phyloP scores from a whole-genome alignment of 129 eudicot species.

The Gnaphalium uliginosum region DNA sequence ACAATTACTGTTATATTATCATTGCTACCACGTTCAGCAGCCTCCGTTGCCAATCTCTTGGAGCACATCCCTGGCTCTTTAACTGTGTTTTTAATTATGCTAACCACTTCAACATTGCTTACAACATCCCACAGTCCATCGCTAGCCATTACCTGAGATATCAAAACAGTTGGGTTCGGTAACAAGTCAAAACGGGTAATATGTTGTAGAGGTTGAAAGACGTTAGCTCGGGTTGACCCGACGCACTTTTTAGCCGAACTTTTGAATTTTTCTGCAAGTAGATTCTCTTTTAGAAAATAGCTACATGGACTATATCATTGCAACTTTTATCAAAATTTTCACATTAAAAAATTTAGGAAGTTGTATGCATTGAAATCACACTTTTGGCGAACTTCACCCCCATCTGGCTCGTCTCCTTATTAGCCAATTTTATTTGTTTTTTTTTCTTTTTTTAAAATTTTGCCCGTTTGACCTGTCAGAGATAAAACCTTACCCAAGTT shows the following conservation, averaged over 20 bases:
- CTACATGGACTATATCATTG: neutral
- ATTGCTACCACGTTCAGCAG: slow-evolving; percentile 88
- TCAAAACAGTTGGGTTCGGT: neutral
- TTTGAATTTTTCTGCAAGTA: neutral
- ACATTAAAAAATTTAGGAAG: neutral
- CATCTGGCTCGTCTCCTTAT: neutral
- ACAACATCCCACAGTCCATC: slow-evolving; percentile 96
- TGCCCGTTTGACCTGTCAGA: neutral
- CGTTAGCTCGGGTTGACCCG: neutral
- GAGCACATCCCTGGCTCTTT: slow-evolving; percentile 96
- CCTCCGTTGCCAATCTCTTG: slow-evolving; percentile 92
- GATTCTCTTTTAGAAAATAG: neutral
- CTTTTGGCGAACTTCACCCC: neutral
- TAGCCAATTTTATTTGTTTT: neutral
- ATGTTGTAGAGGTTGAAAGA: neutral
- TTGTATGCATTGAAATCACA: neutral
- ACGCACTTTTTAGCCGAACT: neutral
- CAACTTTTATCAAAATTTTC: neutral
- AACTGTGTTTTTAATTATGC: slow-evolving; percentile 78
- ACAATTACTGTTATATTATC: slow-evolving; percentile 92
- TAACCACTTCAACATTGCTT: slow-evolving; percentile 58
- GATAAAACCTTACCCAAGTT: neutral
- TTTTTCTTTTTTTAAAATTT: no score
- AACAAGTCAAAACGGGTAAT: neutral
- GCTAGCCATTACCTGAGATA: slow-evolving; percentile 85